Evolutionary conservation across 345 rosid genomes (phyloP).

Genomic region (Camelina laxa): DNA sequence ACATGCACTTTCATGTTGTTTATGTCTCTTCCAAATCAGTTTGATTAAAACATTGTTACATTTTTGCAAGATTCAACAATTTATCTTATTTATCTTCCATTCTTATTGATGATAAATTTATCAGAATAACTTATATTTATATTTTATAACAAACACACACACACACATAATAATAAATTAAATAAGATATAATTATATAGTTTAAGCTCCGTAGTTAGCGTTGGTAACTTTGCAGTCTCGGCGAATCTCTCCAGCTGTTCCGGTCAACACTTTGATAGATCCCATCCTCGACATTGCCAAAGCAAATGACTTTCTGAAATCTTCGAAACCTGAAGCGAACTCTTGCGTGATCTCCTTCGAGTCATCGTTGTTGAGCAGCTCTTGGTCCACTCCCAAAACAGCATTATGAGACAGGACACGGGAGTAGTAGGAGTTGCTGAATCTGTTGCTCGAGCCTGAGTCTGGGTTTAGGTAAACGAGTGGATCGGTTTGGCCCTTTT

Average conservation of each 20-base stretch:
- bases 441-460: constrained; percentile 52
- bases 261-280: constrained; percentile 66
- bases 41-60: no score
- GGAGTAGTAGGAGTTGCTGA: constrained; percentile 60
- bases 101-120: background rate
- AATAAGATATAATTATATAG: background rate
- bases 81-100: background rate
- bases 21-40: no score
- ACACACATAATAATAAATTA: constrained; percentile 10
- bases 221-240: constrained; percentile 56
- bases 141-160: constrained; percentile 13
- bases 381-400: constrained; percentile 76
- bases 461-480: constrained; percentile 62
- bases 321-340: constrained; percentile 62
- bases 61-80: background rate
- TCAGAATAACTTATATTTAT: background rate
- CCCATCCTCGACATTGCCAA: constrained; percentile 84
- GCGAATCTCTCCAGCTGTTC: constrained; percentile 70
- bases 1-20: no score
- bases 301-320: constrained; percentile 63
- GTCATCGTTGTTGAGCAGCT: constrained; percentile 51
- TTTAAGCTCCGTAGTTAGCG: constrained; percentile 33
- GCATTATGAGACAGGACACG: constrained; percentile 51
- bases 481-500: constrained; percentile 60
- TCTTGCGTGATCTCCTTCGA: constrained; percentile 55